Conservation (phyloP, 306 rosid species). For the Acacia confusa region DNA sequence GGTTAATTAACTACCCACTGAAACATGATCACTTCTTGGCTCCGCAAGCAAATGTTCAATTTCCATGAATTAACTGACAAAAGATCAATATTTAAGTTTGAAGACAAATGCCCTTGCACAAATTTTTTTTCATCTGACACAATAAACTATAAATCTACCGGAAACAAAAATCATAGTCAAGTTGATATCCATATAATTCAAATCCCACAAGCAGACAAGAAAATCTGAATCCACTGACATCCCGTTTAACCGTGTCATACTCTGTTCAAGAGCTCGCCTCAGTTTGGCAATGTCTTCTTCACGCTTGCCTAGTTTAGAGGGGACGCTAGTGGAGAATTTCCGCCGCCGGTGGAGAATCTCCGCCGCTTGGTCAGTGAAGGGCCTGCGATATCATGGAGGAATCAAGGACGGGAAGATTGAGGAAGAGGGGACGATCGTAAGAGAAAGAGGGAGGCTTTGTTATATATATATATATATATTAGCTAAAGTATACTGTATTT, state of each 20-base stretch:
- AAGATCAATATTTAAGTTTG: neutral
- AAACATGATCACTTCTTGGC: slow-evolving; percentile 54
- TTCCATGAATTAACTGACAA: slow-evolving; percentile 41
- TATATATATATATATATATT: too few species aligned
- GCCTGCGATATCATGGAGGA: too few species aligned
- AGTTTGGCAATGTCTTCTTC: slow-evolving; percentile 93
- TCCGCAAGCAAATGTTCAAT: slow-evolving; percentile 64
- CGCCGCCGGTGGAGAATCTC: too few species aligned
- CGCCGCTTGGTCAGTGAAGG: too few species aligned
- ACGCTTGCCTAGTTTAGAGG: slow-evolving; percentile 49
- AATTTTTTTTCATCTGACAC: neutral
- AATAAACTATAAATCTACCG: slow-evolving; percentile 1
- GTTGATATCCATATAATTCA: slow-evolving; percentile 4
- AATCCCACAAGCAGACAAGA: slow-evolving; percentile 51
- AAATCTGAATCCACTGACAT: slow-evolving; percentile 97
- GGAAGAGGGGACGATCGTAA: too few species aligned
- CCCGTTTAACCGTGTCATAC: slow-evolving; percentile 91
- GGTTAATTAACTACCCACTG: slow-evolving; percentile 48
- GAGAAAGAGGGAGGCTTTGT: too few species aligned
- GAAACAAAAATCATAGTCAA: slow-evolving; percentile 6
- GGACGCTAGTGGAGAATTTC: too few species aligned
- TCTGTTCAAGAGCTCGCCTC: slow-evolving; percentile 88
- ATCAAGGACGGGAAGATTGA: too few species aligned
- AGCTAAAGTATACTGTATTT: too few species aligned
- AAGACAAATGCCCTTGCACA: neutral